Base-by-base conservation (phyloP, 805 yeast genomes). In the Lachancea kluyveri region DNA sequence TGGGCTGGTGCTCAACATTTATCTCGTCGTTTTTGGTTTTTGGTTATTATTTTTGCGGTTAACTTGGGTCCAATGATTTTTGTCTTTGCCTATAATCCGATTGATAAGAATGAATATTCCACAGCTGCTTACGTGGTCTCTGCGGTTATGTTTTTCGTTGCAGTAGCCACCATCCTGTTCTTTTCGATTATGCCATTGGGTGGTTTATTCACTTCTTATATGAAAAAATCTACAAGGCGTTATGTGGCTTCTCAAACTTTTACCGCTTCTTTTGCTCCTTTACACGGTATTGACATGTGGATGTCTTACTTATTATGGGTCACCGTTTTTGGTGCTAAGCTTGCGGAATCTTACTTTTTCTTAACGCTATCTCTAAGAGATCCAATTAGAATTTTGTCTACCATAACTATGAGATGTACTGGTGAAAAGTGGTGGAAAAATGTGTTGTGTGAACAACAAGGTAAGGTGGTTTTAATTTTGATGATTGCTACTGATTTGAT, bases 1-100 rank as follows among this genome's bases (percentile, higher is more conserved):
- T 92, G 97, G 97, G 94, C 97, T 21, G 98, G 99, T 64, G 96
- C 97, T 60, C 97, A 90, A 67, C 96, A 84, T 60, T 73, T 92
- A 56, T 67, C 86, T 22, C 85, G 95, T 65, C 80, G 98, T 59
- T 69, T 92, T 50, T 56, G 79, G 68, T 81, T 88, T 57, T 62
- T 90, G 57, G 45, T 79, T 33, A 44, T 74, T 31, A 74, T 87
- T 45, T 67, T 87, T 36, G 68, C 66, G 33, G 50, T 79, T 41
- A 92, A 90, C 62, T 67, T 90, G 54, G 94, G 79, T 46, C 95
- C 97, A 22, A 76, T 85, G 19, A 76, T 85, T 35, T 92, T 84
- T 54, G 79, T 88, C 23, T 85, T 86, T 60, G 79, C 79, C 45
- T 83, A 81, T 65, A 82, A 86, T 41, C 82, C 84, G 38, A 58